Evolutionary conservation across 371 early-diverging fungal species (phyloP).

Genomic region (Zychaea mexicana): DNA sequence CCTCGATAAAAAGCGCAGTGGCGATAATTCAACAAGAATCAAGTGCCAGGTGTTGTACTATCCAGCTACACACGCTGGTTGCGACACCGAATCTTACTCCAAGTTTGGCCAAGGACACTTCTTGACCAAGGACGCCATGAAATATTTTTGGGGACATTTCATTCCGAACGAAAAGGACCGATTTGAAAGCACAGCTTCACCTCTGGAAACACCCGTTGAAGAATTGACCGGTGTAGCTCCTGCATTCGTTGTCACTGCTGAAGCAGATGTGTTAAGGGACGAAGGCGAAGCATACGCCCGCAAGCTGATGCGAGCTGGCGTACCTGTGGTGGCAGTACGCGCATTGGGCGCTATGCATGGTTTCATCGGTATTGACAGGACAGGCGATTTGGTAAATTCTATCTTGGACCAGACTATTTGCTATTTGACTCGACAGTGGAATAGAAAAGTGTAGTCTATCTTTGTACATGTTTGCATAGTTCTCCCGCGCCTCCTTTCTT

Average conservation of each 20-base stretch:
- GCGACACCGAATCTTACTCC: slow-evolving; percentile 24
- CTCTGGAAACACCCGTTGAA: slow-evolving; percentile 17
- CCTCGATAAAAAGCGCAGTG: slow-evolving; percentile 26
- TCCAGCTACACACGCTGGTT: slow-evolving; percentile 20
- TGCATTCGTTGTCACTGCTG: slow-evolving; percentile 34
- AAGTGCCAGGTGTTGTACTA: slow-evolving; percentile 28
- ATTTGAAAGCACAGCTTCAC: slow-evolving; percentile 16
- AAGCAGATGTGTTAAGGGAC: slow-evolving; percentile 37
- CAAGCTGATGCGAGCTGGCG: slow-evolving; percentile 27
- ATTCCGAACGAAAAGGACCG: slow-evolving; percentile 6
- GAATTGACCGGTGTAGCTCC: slow-evolving; percentile 29
- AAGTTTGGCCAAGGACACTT: slow-evolving; percentile 18
- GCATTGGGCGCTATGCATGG: slow-evolving; percentile 22
- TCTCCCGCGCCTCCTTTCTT: too few species aligned
- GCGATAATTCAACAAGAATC: slow-evolving; percentile 17
- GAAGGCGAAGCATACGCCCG: slow-evolving; percentile 37
- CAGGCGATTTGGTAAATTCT: not conserved
- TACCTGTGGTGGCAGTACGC: slow-evolving; percentile 17
- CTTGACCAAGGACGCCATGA: slow-evolving; percentile 22
- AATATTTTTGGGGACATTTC: slow-evolving; percentile 32
- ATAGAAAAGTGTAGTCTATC: too few species aligned
- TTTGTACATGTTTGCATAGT: too few species aligned
- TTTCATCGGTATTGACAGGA: not conserved
- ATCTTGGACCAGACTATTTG: not conserved
- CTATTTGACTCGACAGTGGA: not conserved